Evolutionary conservation across 352 stramenopile genomes (phyloP).

Genomic region (Chrysophaeum taylorii): DNA sequence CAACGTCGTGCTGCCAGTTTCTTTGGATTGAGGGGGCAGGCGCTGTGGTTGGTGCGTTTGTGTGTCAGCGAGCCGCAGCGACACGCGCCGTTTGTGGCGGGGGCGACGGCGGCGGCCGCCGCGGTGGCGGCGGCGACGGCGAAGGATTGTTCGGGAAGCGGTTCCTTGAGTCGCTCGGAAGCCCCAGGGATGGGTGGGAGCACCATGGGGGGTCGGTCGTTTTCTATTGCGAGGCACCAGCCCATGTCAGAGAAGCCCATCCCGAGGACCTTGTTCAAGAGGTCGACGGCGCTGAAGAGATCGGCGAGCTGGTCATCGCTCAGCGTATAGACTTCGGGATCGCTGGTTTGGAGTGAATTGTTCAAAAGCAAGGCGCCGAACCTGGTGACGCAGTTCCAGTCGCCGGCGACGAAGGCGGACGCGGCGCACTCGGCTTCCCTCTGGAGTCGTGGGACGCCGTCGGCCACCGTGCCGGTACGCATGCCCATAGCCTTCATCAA

Average conservation of each 20-base stretch:
- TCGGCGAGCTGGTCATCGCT: neutral
- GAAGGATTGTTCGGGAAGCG: no score
- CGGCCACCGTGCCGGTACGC: neutral
- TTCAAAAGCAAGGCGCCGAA: conserved; percentile 1
- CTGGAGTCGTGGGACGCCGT: neutral
- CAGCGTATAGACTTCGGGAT: neutral
- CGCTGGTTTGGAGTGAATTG: neutral
- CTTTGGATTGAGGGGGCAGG: neutral
- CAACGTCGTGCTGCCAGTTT: no score
- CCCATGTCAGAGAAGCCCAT: neutral
- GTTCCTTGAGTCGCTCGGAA: neutral
- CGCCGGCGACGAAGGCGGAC: neutral
- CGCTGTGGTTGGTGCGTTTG: neutral
- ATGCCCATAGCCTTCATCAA: neutral
- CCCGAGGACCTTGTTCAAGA: conserved; percentile 5
- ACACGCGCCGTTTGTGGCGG: neutral
- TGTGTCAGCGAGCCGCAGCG: neutral
- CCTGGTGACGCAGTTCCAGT: neutral
- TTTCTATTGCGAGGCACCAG: conserved; percentile 1
- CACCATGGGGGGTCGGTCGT: neutral
- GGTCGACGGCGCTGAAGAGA: neutral
- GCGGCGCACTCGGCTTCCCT: neutral
- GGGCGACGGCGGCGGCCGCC: no score
- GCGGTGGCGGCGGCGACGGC: no score
- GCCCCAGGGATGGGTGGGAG: neutral